phyloP scores from a whole-genome alignment of 768 basidiomycete genomes.

The Phaeotremella skinneri region DNA sequence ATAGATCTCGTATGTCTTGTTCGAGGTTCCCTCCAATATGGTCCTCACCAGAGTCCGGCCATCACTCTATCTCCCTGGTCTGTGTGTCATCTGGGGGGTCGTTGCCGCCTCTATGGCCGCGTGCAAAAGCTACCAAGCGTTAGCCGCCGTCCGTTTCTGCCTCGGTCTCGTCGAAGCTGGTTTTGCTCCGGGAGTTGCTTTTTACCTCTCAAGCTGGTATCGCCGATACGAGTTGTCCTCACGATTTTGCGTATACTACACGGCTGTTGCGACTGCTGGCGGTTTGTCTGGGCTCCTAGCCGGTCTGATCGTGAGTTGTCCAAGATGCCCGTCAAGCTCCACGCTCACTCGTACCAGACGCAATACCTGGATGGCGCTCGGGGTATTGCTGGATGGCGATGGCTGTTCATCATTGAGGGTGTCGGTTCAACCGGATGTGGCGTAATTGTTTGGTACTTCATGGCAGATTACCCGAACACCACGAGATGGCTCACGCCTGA shows the following conservation, averaged over 20 bases:
- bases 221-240: slow-evolving; percentile 21
- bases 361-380: slow-evolving; percentile 23
- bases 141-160: slow-evolving; percentile 21
- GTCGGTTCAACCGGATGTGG: slow-evolving; percentile 33
- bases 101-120: slow-evolving; percentile 30
- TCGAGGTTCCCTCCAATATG: slow-evolving; percentile 28
- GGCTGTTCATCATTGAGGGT: slow-evolving; percentile 38
- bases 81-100: slow-evolving; percentile 33
- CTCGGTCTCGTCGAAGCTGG: slow-evolving; percentile 35
- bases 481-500: slow-evolving; percentile 32
- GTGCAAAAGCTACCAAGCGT: slow-evolving; percentile 14
- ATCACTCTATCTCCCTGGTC: slow-evolving; percentile 26
- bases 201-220: slow-evolving; percentile 25
- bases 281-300: slow-evolving; percentile 38
- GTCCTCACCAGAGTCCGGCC: slow-evolving; percentile 28
- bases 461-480: slow-evolving; percentile 65
- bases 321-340: slow-evolving; percentile 34
- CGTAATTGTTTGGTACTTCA: slow-evolving; percentile 21
- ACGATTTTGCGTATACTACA: slow-evolving; percentile 32
- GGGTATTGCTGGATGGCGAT: slow-evolving; percentile 19
- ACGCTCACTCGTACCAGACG: slow-evolving; percentile 12
- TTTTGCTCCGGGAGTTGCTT: slow-evolving; percentile 30
- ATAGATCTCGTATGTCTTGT: slow-evolving; percentile 4
- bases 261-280: slow-evolving; percentile 30
- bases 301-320: slow-evolving; percentile 20